phyloP scores from a whole-genome alignment of 139 green algal genomes.

The Chlamydomonas sp. region DNA sequence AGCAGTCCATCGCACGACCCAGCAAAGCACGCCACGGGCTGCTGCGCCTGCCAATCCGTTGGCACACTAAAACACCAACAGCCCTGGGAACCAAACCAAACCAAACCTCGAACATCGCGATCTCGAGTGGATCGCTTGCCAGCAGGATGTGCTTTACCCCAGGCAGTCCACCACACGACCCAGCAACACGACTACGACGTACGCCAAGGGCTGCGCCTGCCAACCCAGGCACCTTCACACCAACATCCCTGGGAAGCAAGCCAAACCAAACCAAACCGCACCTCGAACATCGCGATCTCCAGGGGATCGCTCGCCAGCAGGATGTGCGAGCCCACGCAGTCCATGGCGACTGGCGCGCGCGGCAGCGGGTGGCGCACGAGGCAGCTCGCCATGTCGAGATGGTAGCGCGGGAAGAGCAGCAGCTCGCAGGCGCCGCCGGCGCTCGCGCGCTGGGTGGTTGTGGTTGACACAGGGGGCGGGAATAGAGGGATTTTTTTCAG shows the following conservation, averaged over 20 bases:
- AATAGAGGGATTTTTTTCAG: too few species aligned
- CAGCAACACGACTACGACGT: too few species aligned
- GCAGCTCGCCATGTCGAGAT: conserved; percentile 69
- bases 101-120: too few species aligned
- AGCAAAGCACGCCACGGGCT: too few species aligned
- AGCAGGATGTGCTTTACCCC: too few species aligned
- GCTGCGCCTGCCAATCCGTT: too few species aligned
- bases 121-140: too few species aligned
- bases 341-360: conserved; percentile 72
- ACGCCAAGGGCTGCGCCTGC: too few species aligned
- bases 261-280: conserved; percentile 27
- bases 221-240: not conserved
- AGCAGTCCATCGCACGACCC: too few species aligned
- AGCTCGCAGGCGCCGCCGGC: conserved; percentile 42
- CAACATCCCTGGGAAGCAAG: not conserved
- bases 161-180: too few species aligned
- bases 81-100: not conserved
- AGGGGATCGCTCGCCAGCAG: conserved; percentile 66
- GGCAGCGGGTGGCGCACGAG: conserved; percentile 13
- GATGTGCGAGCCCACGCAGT: conserved; percentile 64
- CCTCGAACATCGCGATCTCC: conserved; percentile 68
- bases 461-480: too few species aligned
- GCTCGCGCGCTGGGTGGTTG: not conserved
- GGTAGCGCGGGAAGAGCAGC: conserved; percentile 75
- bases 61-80: not conserved